A percentile compares a stretch with the other conserved stretches of the same genome.
Conservation (phyloP, 768 basidiomycete species). For the Agaricus sinodeliciosus region DNA sequence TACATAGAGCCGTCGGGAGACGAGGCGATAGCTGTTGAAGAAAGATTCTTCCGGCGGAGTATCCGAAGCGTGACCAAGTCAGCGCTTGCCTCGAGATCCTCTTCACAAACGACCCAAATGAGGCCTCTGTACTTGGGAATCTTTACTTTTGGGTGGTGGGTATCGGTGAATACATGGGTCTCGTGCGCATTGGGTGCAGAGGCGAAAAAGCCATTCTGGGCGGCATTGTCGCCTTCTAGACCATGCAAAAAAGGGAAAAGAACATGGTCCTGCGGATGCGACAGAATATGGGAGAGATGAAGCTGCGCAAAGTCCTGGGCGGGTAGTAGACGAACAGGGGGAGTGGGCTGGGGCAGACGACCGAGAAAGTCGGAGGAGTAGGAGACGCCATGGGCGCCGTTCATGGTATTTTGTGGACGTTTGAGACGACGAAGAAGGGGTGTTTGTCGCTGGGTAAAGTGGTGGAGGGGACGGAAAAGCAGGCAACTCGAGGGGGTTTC, state of each 20-base stretch:
- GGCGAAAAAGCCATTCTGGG: slow-evolving; percentile 79
- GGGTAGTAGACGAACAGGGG: slow-evolving; percentile 27
- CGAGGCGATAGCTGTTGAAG: slow-evolving; percentile 11
- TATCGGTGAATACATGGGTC: slow-evolving; percentile 2
- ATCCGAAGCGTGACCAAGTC: slow-evolving; percentile 29
- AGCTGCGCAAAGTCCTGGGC: slow-evolving; percentile 48
- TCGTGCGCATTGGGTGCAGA: slow-evolving; percentile 18
- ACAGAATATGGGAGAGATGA: slow-evolving; percentile 54
- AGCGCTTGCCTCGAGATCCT: slow-evolving; percentile 42
- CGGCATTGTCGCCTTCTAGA: slow-evolving; percentile 72
- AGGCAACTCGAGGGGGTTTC: background rate
- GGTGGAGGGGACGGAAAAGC: slow-evolving; percentile 4
- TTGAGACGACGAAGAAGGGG: background rate
- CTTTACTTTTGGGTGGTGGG: slow-evolving; percentile 13
- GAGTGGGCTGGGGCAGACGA: slow-evolving; percentile 15
- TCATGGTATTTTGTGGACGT: background rate
- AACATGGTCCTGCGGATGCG: slow-evolving; percentile 72
- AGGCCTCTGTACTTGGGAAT: slow-evolving; percentile 60
- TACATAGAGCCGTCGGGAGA: slow-evolving; percentile 12
- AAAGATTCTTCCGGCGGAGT: slow-evolving; percentile 22
- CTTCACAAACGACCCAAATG: slow-evolving; percentile 78
- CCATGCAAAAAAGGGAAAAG: slow-evolving; percentile 90
- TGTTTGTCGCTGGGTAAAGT: background rate
- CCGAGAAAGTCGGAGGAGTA: slow-evolving; percentile 20
- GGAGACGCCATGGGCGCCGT: slow-evolving; percentile 17